These are phyloP conservation scores for Mastigamoeba balamuthi DNA, from an alignment of 78 protist species.

Conservation along the genomic window DNA sequence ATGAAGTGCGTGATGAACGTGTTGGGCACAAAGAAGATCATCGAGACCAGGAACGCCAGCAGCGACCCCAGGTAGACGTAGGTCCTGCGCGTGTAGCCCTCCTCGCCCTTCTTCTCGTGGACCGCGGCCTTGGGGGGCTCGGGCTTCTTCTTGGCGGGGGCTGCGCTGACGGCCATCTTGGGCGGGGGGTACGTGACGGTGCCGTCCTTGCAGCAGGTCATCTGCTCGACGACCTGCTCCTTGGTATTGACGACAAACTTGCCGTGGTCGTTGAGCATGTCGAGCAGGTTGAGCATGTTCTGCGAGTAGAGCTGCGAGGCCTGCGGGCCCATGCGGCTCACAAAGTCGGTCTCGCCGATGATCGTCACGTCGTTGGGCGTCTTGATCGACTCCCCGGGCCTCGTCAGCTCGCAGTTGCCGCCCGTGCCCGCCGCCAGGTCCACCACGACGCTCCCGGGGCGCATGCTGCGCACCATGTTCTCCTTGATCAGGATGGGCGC, in stretches of 20 bases:
- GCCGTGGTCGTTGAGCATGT: conserved; percentile 14
- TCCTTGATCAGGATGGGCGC: conserved; percentile 81
- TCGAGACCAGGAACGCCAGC: background rate
- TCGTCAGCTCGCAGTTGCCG: conserved; percentile 82
- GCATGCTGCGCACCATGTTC: conserved; percentile 59
- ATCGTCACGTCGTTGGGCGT: conserved; percentile 68
- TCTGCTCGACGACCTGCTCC: conserved; percentile 44
- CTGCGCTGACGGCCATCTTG: conserved; percentile 1
- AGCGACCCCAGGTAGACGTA: background rate
- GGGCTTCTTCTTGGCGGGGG: background rate
- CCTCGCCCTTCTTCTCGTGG: background rate
- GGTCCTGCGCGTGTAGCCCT: background rate
- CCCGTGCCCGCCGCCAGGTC: conserved; percentile 97
- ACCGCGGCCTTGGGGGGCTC: background rate
- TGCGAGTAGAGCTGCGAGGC: conserved; percentile 63
- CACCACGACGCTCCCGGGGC: conserved; percentile 89
- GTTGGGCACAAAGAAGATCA: conserved; percentile 9
- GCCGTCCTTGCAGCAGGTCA: conserved; percentile 12
- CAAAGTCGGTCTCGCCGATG: conserved; percentile 93
- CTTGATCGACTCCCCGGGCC: conserved; percentile 33
- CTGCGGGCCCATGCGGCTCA: conserved; percentile 79
- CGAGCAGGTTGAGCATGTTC: conserved; percentile 69
- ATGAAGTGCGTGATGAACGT: conserved; percentile 29
- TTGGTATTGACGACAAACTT: conserved; percentile 47
- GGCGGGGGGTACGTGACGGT: conserved; percentile 33